A percentile compares a stretch with the other conserved stretches of the same genome.
Conservation (phyloP, 1,284 basidiomycete genomes). For the Mycosarcoma maydis region DNA sequence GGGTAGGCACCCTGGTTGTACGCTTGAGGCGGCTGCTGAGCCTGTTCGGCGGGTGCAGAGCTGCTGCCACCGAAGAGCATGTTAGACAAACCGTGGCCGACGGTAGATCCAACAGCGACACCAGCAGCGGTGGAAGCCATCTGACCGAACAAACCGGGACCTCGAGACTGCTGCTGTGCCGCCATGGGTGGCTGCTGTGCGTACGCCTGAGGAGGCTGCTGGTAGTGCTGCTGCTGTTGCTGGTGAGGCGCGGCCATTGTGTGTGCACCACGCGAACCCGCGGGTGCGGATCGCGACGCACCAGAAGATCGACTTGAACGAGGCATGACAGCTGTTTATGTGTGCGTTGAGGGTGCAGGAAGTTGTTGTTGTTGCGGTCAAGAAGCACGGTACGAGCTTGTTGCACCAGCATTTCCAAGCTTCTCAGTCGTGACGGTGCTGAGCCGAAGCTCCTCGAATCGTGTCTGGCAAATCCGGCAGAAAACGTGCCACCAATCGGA, state of each 20-base stretch:
- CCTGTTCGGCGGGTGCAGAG: slow-evolving; percentile 61
- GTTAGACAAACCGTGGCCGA: slow-evolving; percentile 82
- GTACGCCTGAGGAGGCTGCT: slow-evolving; percentile 31
- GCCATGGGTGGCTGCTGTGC: slow-evolving; percentile 34
- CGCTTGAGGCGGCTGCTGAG: slow-evolving; percentile 48
- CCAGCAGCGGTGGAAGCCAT: slow-evolving; percentile 90
- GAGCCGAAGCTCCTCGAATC: too few species aligned
- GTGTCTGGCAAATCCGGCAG: slow-evolving; percentile 11
- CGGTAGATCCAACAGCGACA: slow-evolving; percentile 81
- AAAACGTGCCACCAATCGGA: slow-evolving; percentile 40
- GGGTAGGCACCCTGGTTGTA: slow-evolving; percentile 35
- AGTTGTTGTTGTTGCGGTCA: slow-evolving; percentile 10
- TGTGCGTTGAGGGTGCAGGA: not conserved
- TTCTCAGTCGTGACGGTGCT: too few species aligned
- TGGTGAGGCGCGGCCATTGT: slow-evolving; percentile 59
- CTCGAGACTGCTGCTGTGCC: slow-evolving; percentile 43
- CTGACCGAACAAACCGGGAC: slow-evolving; percentile 64
- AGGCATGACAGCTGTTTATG: slow-evolving; percentile 51
- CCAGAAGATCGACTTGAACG: slow-evolving; percentile 58
- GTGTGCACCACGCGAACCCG: slow-evolving; percentile 61
- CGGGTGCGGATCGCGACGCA: slow-evolving; percentile 55
- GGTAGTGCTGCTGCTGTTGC: slow-evolving; percentile 33
- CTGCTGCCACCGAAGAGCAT: slow-evolving; percentile 81
- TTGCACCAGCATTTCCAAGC: too few species aligned
- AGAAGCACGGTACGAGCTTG: not conserved